Evolutionary conservation across 176 grass and related monocot genomes (phyloP), one percentile per base, ranked within the genome.

Genomic region (Oryza brachyantha): DNA sequence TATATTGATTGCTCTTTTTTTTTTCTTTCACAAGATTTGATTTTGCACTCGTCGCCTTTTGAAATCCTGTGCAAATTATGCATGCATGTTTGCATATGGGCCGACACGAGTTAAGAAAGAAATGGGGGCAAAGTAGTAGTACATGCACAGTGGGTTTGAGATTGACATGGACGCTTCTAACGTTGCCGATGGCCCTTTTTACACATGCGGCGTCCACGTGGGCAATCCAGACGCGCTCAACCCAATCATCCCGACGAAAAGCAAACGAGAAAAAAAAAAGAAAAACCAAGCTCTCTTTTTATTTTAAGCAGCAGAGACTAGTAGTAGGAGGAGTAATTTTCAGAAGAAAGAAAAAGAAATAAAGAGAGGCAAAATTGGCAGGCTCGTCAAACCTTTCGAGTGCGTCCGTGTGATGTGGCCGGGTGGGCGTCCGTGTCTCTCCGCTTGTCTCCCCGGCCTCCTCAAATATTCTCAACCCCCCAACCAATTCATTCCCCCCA

Each of bases 401-500:
- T 52, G 52, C 52, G 52, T 8, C 19, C 28, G 79, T 25, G 82
- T 83, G 83, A 75, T 68, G 79, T 42, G 85, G 48, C 69, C 42
- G 64, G 58, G 75, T 42, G 34, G 68, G 80, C 58, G 68, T 74
- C 66, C 77, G 75, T 86, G 71, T 66, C 79, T 66, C 79, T 73
- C 61, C 29, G 36, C 75, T 59, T 72, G 69, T 10, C 69, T 32
- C 69, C 29, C 17, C 74, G 5, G 52, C 16, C 59, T 86, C 90
- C 87, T 84, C 91, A 86, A 93, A 88, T 87, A 82, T 88, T 88
- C 87, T 85, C 60, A 21, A 28, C 64, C 68, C 75, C 77, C 73
- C 84, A 68, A 73, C 85, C 80, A 81, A 85, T 80, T 90, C 93
- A 76, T 96, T 96, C 84, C 73, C 75, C 65, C 77, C 54, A 74